Conservation (phyloP, 1,139 yeast species). For the Pichia cactophila region DNA sequence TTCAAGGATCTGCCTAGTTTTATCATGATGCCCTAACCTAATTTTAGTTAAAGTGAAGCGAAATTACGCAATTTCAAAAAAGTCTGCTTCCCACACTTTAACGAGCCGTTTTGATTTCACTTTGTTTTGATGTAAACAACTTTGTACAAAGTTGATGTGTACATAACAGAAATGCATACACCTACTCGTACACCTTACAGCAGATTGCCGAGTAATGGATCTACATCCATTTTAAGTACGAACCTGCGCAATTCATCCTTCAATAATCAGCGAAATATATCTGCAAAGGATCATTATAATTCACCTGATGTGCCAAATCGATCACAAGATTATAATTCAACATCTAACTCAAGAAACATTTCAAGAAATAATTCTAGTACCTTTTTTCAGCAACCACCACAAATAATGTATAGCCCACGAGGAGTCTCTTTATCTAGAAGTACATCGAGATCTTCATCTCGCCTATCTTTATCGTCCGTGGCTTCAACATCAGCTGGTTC, state of each 20-base stretch:
- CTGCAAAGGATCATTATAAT: neutral
- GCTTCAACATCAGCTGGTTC: constrained; percentile 6
- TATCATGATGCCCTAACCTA: too few species aligned
- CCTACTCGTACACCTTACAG: constrained; percentile 1
- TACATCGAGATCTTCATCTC: constrained; percentile 16
- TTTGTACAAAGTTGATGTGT: neutral
- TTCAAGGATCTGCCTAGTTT: too few species aligned
- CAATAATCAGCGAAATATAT: neutral
- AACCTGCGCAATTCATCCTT: neutral
- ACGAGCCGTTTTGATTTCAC: too few species aligned
- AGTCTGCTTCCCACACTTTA: too few species aligned
- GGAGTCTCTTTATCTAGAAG: constrained; percentile 7
- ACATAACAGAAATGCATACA: neutral
- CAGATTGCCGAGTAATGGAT: neutral
- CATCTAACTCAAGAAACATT: constrained; percentile 2
- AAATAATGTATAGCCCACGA: constrained; percentile 2
- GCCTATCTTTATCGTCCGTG: constrained; percentile 14
- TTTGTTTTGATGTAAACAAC: neutral
- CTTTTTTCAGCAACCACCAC: constrained; percentile 6
- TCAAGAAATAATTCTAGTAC: constrained; percentile 3
- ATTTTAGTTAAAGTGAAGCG: too few species aligned
- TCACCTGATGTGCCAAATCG: neutral
- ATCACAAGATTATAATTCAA: constrained; percentile 2
- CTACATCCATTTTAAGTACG: neutral
- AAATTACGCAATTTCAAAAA: too few species aligned